Evolutionary conservation across 495 filamentous ascomycete genomes (phyloP).

Genomic region (Xylaria flabelliformis): DNA sequence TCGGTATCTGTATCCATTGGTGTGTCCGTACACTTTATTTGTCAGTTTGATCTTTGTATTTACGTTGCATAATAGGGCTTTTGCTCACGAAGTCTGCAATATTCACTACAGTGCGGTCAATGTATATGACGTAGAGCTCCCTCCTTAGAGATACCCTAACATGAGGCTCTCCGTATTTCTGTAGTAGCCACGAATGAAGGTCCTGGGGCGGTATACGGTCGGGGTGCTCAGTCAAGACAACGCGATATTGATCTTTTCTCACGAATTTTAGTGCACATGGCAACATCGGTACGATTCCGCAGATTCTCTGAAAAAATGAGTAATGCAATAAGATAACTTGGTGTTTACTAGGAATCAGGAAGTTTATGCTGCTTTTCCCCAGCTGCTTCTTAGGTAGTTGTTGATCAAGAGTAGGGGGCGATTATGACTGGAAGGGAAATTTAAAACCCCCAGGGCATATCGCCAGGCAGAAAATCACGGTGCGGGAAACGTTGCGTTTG

Average conservation of each 20-base stretch:
- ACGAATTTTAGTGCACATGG: not conserved
- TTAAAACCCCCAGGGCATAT: not conserved
- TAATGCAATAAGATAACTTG: not conserved
- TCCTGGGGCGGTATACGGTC: not conserved
- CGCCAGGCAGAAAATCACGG: not conserved
- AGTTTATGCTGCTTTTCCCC: not conserved
- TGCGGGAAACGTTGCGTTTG: not conserved
- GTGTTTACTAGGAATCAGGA: not conserved
- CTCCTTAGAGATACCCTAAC: not conserved
- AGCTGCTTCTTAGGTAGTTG: not conserved
- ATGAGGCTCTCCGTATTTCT: not conserved
- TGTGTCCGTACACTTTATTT: not conserved
- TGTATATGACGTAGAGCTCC: not conserved
- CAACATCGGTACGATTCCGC: not conserved
- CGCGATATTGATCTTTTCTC: constrained; percentile 2
- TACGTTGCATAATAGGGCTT: not conserved
- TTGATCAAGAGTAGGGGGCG: no score
- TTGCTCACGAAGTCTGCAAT: not conserved
- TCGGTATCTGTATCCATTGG: not conserved
- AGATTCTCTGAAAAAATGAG: not conserved
- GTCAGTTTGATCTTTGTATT: not conserved
- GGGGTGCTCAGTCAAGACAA: not conserved
- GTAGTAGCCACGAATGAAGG: not conserved
- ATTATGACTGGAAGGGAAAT: not conserved
- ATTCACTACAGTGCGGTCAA: not conserved